Conservation (phyloP, 2,329 filamentous ascomycete species). For the Pyrenophora seminiperda region DNA sequence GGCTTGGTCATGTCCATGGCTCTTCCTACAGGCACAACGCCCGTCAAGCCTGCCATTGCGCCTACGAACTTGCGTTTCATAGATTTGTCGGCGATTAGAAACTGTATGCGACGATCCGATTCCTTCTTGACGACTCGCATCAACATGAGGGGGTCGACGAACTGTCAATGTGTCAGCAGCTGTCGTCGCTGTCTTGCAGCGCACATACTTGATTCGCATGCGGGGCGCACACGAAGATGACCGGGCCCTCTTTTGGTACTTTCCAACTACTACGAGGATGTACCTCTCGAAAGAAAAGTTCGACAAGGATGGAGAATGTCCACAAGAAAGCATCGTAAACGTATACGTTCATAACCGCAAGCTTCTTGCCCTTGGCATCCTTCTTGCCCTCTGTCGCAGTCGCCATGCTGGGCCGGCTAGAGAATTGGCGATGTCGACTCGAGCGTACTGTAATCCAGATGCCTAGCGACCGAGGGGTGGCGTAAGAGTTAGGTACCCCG, state of each 20-base stretch:
- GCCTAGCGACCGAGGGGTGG: slow-evolving; percentile 24
- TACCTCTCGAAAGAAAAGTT: slow-evolving; percentile 97
- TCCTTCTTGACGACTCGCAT: slow-evolving; percentile 89
- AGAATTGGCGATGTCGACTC: slow-evolving; percentile 11
- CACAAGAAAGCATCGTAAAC: slow-evolving; percentile 80
- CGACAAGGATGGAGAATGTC: slow-evolving; percentile 79
- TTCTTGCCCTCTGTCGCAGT: slow-evolving; percentile 20
- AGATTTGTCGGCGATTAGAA: slow-evolving; percentile 93
- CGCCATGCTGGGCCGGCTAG: neutral
- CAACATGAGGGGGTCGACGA: slow-evolving; percentile 91
- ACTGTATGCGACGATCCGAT: slow-evolving; percentile 84
- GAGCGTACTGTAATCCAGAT: slow-evolving; percentile 5
- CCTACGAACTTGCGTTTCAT: slow-evolving; percentile 90
- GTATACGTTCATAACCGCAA: slow-evolving; percentile 67
- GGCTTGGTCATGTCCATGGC: slow-evolving; percentile 87
- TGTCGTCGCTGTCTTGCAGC: neutral
- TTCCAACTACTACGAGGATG: slow-evolving; percentile 95
- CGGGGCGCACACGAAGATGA: slow-evolving; percentile 94
- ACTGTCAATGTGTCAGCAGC: slow-evolving; percentile 58
- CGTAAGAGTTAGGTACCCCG: slow-evolving; percentile 8
- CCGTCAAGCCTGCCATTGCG: slow-evolving; percentile 79
- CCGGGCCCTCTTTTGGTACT: slow-evolving; percentile 82
- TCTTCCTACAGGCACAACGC: slow-evolving; percentile 89
- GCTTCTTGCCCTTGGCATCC: slow-evolving; percentile 40
- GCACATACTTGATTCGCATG: slow-evolving; percentile 72